Evolutionary conservation across 176 grass and related monocot genomes (phyloP).

Genomic region (Otatea glauca): DNA sequence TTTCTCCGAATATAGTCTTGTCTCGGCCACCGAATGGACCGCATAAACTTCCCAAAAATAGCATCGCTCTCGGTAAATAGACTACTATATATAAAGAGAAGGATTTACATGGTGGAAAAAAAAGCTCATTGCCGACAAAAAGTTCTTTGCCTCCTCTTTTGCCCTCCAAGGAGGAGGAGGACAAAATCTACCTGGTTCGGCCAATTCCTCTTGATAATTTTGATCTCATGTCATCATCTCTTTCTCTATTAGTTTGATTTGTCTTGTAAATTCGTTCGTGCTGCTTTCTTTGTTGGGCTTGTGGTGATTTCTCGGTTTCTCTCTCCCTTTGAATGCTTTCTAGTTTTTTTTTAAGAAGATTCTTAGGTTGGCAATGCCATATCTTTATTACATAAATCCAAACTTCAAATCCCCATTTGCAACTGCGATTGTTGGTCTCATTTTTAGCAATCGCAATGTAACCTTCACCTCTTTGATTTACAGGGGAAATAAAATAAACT

Average conservation of each 20-base stretch:
- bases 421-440: background rate
- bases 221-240: background rate
- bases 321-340: background rate
- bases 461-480: background rate
- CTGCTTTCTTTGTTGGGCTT: background rate
- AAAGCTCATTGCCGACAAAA: background rate
- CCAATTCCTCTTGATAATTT: background rate
- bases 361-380: background rate
- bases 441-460: background rate
- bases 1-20: background rate
- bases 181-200: constrained; percentile 39
- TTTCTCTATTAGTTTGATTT: background rate
- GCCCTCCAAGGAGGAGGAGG: constrained; percentile 33
- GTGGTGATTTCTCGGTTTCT: background rate
- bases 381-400: background rate
- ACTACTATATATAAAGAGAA: constrained; percentile 48
- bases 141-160: constrained; percentile 46
- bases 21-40: background rate
- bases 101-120: constrained; percentile 3
- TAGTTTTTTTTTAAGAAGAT: background rate
- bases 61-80: background rate
- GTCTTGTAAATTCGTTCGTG: background rate
- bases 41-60: constrained; percentile 38
- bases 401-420: background rate
- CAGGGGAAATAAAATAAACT: background rate